Evolutionary conservation across 176 grass and related monocot genomes (phyloP), one percentile per base, ranked within the genome.

Genomic region (Hyparrhenia diplandra): DNA sequence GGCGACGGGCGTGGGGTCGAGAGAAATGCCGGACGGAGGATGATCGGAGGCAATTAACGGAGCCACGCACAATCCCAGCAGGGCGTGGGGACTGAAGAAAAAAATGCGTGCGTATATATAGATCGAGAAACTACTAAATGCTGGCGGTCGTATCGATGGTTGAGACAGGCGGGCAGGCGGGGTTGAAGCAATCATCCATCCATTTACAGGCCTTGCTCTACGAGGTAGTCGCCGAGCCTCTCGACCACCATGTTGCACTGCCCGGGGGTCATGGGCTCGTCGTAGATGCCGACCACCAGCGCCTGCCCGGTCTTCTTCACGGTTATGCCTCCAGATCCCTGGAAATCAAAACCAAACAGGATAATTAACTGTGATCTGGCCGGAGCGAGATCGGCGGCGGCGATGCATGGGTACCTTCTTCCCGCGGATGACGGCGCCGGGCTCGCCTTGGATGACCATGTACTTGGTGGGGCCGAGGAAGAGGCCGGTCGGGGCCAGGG

Each of bases 221-320:
- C 11, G 76, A 97, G 94, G 84, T 94, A 97, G 79, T 97, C 92
- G 27, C 94, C 94, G 51, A 97, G 89, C 85, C 83, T 90, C 85
- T 97, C 94, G 35, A 97, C 92, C 71, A 97, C 85, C 85, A 97
- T 60, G 82, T 90, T 97, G 85, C 94, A 97, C 75, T 94, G 94
- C 0, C 92, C 92, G 9, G 90, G 90, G 59, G 94, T 94, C 94
- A 94, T 97, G 25, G 94, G 94, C 84, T 97, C 92, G 49, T 97
- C 94, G 43, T 97, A 97, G 77, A 97, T 87, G 77, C 94, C 94
- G 27, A 97, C 68, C 74, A 97, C 89, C 47, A 92, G 37, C 61
- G 87, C 89, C 87, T 94, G 90, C 20, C 64, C 91, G 13, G 94
- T 97, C 85, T 97, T 97, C 71, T 97, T 97, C 57, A 97, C 37